phyloP scores from a whole-genome alignment of 768 basidiomycete species.

The Phaffia australis region DNA sequence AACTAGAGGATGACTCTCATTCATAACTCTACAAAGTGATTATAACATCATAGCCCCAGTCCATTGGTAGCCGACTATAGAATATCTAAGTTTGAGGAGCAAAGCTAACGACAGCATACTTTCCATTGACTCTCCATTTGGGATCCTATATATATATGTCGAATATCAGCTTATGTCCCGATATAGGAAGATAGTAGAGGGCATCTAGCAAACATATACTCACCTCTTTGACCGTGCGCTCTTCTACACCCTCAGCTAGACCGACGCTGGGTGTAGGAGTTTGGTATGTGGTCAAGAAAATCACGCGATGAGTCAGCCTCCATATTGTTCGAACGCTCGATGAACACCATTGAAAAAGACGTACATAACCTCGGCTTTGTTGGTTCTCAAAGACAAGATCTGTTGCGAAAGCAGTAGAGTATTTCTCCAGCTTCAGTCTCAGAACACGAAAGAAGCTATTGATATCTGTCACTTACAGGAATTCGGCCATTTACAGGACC shows the following conservation, averaged over 20 bases:
- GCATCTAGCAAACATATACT: background rate
- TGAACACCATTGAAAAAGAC: slow-evolving; percentile 13
- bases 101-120: slow-evolving; percentile 42
- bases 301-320: background rate
- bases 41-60: no score
- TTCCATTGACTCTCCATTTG: slow-evolving; percentile 65
- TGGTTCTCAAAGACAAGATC: slow-evolving; percentile 74
- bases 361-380: slow-evolving; percentile 81
- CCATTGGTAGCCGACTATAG: no score
- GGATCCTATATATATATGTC: slow-evolving; percentile 42
- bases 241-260: slow-evolving; percentile 56
- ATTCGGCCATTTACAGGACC: slow-evolving; percentile 48
- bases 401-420: no score
- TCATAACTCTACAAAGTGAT: no score
- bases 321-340: background rate
- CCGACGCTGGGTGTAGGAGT: slow-evolving; percentile 46
- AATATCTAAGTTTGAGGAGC: background rate
- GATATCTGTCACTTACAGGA: slow-evolving; percentile 46
- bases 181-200: background rate
- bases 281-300: background rate
- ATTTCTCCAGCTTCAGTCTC: no score
- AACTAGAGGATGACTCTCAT: no score
- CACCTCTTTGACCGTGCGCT: slow-evolving; percentile 50
- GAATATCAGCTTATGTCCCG: slow-evolving; percentile 21
- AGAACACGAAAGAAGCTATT: no score